Percentiles rank a stretch among this genome's conserved stretches.
phyloP scores from a whole-genome alignment of 108 stramenopile genomes.

The Cyclotella cryptica region DNA sequence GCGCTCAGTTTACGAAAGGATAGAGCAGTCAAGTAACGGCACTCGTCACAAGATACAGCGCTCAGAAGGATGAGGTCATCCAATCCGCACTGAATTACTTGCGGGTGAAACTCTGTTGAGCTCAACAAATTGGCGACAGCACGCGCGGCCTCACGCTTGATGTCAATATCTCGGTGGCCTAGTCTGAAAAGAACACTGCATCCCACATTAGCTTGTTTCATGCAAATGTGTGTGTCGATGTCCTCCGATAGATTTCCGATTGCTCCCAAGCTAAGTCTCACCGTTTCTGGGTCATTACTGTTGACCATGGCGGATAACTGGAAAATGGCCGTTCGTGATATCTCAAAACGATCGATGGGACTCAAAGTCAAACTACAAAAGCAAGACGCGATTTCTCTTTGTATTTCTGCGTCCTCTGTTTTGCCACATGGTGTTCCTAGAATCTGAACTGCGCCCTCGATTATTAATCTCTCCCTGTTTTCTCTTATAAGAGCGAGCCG shows the following conservation, averaged over 20 bases:
- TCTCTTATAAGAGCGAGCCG: slow-evolving; percentile 65
- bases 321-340: slow-evolving; percentile 59
- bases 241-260: slow-evolving; percentile 86
- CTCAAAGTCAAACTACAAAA: slow-evolving; percentile 71
- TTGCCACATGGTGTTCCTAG: slow-evolving; percentile 56
- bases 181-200: slow-evolving; percentile 57
- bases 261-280: slow-evolving; percentile 69
- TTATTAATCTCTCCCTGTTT: slow-evolving; percentile 59
- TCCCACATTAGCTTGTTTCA: slow-evolving; percentile 2
- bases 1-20: slow-evolving; percentile 77
- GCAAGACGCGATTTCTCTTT: slow-evolving; percentile 80
- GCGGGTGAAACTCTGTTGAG: slow-evolving; percentile 61
- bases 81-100: slow-evolving; percentile 67
- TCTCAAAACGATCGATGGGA: slow-evolving; percentile 57
- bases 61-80: slow-evolving; percentile 66
- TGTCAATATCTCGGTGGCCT: slow-evolving; percentile 58
- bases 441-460: slow-evolving; percentile 51
- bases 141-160: slow-evolving; percentile 84
- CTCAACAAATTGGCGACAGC: slow-evolving; percentile 77
- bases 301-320: slow-evolving; percentile 57
- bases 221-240: slow-evolving; percentile 65
- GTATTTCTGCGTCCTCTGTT: slow-evolving; percentile 60
- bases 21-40: slow-evolving; percentile 76
- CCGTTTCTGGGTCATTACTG: slow-evolving; percentile 69
- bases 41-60: slow-evolving; percentile 63